phyloP scores from a whole-genome alignment of 2,329 filamentous ascomycete species.

The Xylogone sp. region DNA sequence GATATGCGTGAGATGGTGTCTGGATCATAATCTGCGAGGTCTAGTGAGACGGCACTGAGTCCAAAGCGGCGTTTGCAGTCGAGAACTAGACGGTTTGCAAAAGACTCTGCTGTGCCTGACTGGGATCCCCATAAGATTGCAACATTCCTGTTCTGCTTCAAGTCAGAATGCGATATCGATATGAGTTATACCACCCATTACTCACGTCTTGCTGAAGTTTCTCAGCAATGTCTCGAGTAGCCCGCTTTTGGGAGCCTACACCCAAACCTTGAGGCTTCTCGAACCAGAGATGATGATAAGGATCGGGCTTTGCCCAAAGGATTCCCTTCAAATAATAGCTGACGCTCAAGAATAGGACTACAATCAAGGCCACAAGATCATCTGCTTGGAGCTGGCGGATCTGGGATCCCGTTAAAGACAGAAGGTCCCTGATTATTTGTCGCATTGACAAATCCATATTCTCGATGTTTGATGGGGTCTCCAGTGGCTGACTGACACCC shows the following conservation, averaged over 20 bases:
- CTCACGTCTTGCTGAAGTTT: conserved; percentile 21
- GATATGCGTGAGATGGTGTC: conserved; percentile 16
- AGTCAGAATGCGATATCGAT: not conserved
- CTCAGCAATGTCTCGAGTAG: conserved; percentile 41
- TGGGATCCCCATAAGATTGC: conserved; percentile 47
- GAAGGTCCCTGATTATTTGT: not conserved
- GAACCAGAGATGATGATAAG: conserved; percentile 43
- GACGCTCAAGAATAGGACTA: conserved; percentile 16
- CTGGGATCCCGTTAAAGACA: not conserved
- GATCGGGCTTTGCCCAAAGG: conserved; percentile 46
- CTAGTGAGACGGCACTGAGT: conserved; percentile 35
- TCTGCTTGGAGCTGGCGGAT: conserved; percentile 6
- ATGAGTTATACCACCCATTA: not conserved
- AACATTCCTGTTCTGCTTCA: not conserved
- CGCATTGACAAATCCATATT: not conserved
- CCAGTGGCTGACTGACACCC: no score
- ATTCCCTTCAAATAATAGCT: conserved; percentile 38
- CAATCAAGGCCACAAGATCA: conserved; percentile 20
- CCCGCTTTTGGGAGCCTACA: conserved; percentile 21
- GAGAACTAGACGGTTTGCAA: conserved; percentile 36
- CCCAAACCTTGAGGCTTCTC: conserved; percentile 39
- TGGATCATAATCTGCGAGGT: conserved; percentile 43
- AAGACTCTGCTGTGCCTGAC: conserved; percentile 40
- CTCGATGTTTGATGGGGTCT: not conserved
- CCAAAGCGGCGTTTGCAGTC: conserved; percentile 37